A percentile compares a stretch with the other conserved stretches of the same genome.
phyloP scores from a whole-genome alignment of 306 rosid species.

The Malus asiatica region DNA sequence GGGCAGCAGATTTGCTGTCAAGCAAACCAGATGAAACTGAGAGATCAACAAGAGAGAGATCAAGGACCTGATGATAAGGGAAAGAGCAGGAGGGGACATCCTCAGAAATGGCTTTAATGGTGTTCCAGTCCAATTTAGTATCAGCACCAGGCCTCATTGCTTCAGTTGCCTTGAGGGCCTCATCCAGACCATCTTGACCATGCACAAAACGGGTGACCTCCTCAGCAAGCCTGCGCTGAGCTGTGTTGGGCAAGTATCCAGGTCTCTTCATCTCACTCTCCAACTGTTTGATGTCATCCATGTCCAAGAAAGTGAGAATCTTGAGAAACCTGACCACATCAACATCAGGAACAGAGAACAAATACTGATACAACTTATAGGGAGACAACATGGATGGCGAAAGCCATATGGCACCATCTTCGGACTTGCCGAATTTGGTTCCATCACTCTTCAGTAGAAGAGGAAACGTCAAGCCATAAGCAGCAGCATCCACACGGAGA shows the following conservation, averaged over 20 bases:
- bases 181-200: slow-evolving; percentile 71
- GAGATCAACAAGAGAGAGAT: slow-evolving; percentile 63
- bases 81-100: slow-evolving; percentile 79
- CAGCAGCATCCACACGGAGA: slow-evolving; percentile 60
- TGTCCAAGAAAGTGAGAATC: slow-evolving; percentile 67
- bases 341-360: slow-evolving; percentile 71
- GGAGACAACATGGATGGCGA: slow-evolving; percentile 61
- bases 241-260: slow-evolving; percentile 66
- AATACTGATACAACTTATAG: slow-evolving; percentile 83
- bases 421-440: slow-evolving; percentile 88
- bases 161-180: slow-evolving; percentile 82
- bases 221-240: slow-evolving; percentile 76
- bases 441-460: slow-evolving; percentile 86
- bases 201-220: slow-evolving; percentile 86
- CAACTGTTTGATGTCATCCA: slow-evolving; percentile 51
- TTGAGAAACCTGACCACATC: slow-evolving; percentile 79
- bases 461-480: slow-evolving; percentile 83
- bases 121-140: slow-evolving; percentile 80
- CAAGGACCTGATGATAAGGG: slow-evolving; percentile 55
- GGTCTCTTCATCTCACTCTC: slow-evolving; percentile 53
- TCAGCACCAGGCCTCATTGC: slow-evolving; percentile 87
- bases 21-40: slow-evolving; percentile 81
- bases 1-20: slow-evolving; percentile 81
- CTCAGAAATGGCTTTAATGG: slow-evolving; percentile 80
- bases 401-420: slow-evolving; percentile 91